A percentile compares a stretch with the other conserved stretches of the same genome.
Conservation (phyloP, 129 eudicot species). For the Cynara cardunculus region DNA sequence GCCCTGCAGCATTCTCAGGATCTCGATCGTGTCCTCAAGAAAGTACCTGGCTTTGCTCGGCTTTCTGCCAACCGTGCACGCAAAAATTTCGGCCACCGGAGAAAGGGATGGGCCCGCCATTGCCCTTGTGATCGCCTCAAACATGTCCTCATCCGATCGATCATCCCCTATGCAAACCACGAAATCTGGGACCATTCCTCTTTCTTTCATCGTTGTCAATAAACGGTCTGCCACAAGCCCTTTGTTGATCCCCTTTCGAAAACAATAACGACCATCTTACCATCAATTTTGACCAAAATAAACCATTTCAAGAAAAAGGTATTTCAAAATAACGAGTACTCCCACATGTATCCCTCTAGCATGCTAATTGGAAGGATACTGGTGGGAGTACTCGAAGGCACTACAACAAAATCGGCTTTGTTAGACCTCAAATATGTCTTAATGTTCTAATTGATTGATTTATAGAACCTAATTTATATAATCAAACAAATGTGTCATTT, state of each 20-base stretch:
- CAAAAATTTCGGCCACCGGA: slow-evolving; percentile 76
- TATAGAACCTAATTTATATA: too few relatives aligned
- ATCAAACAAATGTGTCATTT: too few relatives aligned
- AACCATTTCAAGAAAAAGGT: not conserved
- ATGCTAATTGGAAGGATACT: not conserved
- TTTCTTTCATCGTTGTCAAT: slow-evolving; percentile 51
- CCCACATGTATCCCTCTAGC: too few relatives aligned
- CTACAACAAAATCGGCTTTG: not conserved
- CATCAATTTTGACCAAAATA: not conserved
- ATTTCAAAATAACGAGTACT: too few relatives aligned
- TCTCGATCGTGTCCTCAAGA: slow-evolving; percentile 69
- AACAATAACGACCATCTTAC: not conserved
- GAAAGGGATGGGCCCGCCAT: slow-evolving; percentile 52
- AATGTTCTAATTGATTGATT: too few relatives aligned
- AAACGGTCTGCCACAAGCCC: slow-evolving; percentile 83
- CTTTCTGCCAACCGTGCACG: slow-evolving; percentile 91
- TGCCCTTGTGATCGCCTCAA: slow-evolving; percentile 72
- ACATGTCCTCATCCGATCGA: slow-evolving; percentile 94
- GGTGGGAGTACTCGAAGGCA: not conserved
- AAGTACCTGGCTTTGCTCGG: slow-evolving; percentile 89
- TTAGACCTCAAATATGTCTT: too few relatives aligned
- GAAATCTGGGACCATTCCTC: slow-evolving; percentile 75
- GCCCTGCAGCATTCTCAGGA: slow-evolving; percentile 70
- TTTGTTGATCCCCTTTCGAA: slow-evolving; percentile 71
- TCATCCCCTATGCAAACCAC: slow-evolving; percentile 90